Base-by-base conservation (phyloP, 2,329 filamentous ascomycete genomes). In the Metarhizium album region DNA sequence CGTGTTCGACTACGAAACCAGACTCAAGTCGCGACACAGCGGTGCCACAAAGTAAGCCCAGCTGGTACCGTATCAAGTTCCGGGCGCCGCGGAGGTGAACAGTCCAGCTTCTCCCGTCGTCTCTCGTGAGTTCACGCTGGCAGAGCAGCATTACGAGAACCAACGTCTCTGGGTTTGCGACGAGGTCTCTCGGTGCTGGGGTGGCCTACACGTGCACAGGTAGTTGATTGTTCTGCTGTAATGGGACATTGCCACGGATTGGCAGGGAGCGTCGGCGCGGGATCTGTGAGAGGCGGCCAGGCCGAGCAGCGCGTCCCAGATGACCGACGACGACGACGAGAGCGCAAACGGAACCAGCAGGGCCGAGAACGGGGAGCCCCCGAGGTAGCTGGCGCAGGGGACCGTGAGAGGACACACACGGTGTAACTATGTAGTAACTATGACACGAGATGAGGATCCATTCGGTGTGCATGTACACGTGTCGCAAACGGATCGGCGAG, bases 41-140 rank as follows among this genome's bases (percentile, higher is more conserved):
- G n/a, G n/a, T n/a, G n/a, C n/a, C n/a, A n/a, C n/a, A n/a, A n/a
- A n/a, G 46, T 38, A 38, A 33, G 16, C 27, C 31, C 22, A 24
- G 38, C 6, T 38, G 46, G 13, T 38, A 48, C 11, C 4, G 24
- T 38, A 48, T 48, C 33, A 48, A 27, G 23, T 48, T 31, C 11
- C 46, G 46, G 38, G 46, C 46, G 35, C 46, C 46, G 22, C 46
- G 46, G 3, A 48, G 46, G 33, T 48, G 46, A 20, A 48, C 24
- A 18, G 38, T 33, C 46, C 46, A 48, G 22, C 13, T 48, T n/a
- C 46, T 29, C 16, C 22, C 46, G 4, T 38, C 46, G 13, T 48
- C 46, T 11, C 20, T 48, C 11, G 33, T 40, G 2, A 48, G 8
- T 31, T 48, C 46, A 27, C 38, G 46, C 22, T 48, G 46, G 22